Evolutionary conservation across 2,329 filamentous ascomycete genomes (phyloP), one percentile per base, ranked within the genome.

Genomic region (Colletotrichum liriopes): DNA sequence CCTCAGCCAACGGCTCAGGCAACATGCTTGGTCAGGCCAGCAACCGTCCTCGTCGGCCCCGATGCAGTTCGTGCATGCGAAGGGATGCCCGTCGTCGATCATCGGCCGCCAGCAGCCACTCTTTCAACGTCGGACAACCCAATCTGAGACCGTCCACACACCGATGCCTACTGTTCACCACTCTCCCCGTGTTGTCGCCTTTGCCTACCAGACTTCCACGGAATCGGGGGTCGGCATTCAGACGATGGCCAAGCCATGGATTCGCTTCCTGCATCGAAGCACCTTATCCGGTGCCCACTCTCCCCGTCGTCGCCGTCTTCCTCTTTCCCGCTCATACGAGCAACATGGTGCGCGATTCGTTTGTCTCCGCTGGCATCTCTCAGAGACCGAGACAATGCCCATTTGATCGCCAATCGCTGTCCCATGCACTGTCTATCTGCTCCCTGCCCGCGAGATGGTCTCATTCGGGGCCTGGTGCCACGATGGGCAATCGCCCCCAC

Each of bases 1-100:
- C 26, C 35, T 49, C 43, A 5, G 12, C 29, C 32, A 26, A 14
- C 59, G 26, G 16, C 23, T 55, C 54, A 72, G 39, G 59, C 70
- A 72, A 54, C n/a, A 70, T 72, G 70, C 60, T 69, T 63, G 65
- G 45, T 54, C 58, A 52, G 43, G 49, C 60, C 29, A 64, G 29
- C 58, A 69, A 12, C 56, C 65, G 37, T 23, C 67, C 35, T 59
- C 47, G 29, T n/a, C 52, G 32, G 43, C 51, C 52, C 59, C 60
- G 70, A 65, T 64, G 59, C 65, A 69, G 65, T 72, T 69, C 54
- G 47, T 69, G 45, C 65, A 72, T 70, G 65, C 54, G 51, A 72
- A 69, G 59, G 69, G 69, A 72, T 72, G 69, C 65, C 69, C 65
- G 65, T 60, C 65, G 65, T 72, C 65, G 65, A 69, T 72, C 69